A percentile compares a stretch with the other conserved stretches of the same genome.
These are phyloP conservation scores for Ganoderma lucidum DNA, from an alignment of 1,284 basidiomycete genomes.

Conservation along the genomic window DNA sequence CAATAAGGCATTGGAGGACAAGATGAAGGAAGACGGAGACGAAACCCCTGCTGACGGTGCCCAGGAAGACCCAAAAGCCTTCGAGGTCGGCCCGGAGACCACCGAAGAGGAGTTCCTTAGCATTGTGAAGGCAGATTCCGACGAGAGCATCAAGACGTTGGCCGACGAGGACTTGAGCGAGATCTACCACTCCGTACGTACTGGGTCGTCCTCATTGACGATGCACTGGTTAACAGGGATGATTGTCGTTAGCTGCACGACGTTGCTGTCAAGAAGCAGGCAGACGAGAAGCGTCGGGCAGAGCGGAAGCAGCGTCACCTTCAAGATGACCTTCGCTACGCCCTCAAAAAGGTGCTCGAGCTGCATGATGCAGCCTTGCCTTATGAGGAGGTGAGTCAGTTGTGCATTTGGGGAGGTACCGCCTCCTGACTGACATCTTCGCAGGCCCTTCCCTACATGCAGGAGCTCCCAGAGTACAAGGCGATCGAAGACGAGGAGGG, in stretches of 20 bases:
- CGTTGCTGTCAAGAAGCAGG: slow-evolving; percentile 73
- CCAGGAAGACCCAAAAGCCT: slow-evolving; percentile 42
- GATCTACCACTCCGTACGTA: slow-evolving; percentile 74
- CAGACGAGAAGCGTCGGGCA: slow-evolving; percentile 81
- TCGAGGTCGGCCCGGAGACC: slow-evolving; percentile 64
- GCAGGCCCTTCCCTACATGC: slow-evolving; percentile 77
- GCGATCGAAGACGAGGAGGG: slow-evolving; percentile 86
- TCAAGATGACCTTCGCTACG: slow-evolving; percentile 96
- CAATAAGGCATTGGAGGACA: slow-evolving; percentile 45
- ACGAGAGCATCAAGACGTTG: slow-evolving; percentile 56
- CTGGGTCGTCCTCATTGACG: background rate
- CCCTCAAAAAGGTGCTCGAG: slow-evolving; percentile 88
- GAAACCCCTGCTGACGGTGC: slow-evolving; percentile 44
- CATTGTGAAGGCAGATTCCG: slow-evolving; percentile 62
- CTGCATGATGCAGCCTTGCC: slow-evolving; percentile 76
- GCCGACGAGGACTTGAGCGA: slow-evolving; percentile 62
- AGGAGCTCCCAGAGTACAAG: slow-evolving; percentile 84
- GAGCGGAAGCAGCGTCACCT: slow-evolving; percentile 88
- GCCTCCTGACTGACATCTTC: background rate
- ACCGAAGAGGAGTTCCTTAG: slow-evolving; percentile 66
- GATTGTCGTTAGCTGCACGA: slow-evolving; percentile 66
- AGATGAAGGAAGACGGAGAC: slow-evolving; percentile 45
- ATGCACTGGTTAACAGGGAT: slow-evolving; percentile 12
- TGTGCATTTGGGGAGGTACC: background rate
- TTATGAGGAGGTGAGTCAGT: slow-evolving; percentile 76